Evolutionary conservation across 2,329 filamentous ascomycete species (phyloP), one percentile per base, ranked within the genome.

Genomic region (Phaeosphaeriaceae sp.): DNA sequence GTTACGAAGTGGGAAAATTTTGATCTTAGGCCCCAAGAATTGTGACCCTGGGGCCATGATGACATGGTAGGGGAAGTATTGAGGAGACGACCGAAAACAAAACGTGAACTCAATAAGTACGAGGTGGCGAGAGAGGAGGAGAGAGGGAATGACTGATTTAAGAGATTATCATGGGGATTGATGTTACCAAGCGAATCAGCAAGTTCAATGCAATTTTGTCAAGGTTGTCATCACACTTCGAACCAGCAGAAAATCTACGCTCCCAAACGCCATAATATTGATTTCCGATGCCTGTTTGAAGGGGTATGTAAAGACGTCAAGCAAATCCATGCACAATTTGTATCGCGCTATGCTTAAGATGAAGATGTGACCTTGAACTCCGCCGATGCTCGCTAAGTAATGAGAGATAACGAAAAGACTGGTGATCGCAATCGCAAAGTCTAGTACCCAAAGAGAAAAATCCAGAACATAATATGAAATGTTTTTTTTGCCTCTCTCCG

Each of bases 331-430:
- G 13, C 39, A 18, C 28, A 38, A 16, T 43, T 45, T 29, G 16
- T 16, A 4, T 30, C 12, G 32, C 9, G 32, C 32, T 16, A 11
- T 30, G 37, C 29, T 15, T 35, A 11, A 21, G 18, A 33, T 38
- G 21, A 33, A 40, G 11, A 20, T 16, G 29, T 35, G 32, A 35
- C 33, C 23, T n/a, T 15, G n/a, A 56, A 56, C 52, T 47, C 52
- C 52, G 16, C 18, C 43, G 34, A 56, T 58, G 54, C 49, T 48
- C 37, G 45, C 40, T 45, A 42, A 44, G 40, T 16, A 13, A 18
- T 15, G 17, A 42, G 33, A 34, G 5, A 6, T 38, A 26, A 15
- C 18, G 11, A 15, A 38, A 7, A 11, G 17, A 26, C n/a, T 18
- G 3, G 23, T 41, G 28, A 41, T 16, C 23, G 7, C 18, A 21